Evolutionary conservation across 352 stramenopile species (phyloP), one percentile per base, ranked within the genome.

Genomic region (Pilasporangium apinafurcum): DNA sequence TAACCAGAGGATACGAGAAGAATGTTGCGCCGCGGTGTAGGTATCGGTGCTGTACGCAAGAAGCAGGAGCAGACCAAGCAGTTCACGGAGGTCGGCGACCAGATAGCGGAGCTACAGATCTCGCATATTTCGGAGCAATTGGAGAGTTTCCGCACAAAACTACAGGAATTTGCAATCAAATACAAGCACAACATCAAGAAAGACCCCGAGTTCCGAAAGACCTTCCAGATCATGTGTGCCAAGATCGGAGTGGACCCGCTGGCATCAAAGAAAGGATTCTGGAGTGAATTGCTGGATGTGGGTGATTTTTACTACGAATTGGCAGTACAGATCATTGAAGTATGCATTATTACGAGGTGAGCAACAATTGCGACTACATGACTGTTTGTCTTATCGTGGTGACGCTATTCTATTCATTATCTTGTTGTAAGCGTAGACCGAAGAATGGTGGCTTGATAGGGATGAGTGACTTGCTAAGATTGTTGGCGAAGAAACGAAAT

Each of bases 271-370:
- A 99, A 99, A 56, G 92, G 90, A 2, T 99, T 99, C 56, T 99
- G 96, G 97, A 95, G 83, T 12, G 85, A 96, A 59, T 55, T 98
- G 16, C 76, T 99, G 9, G 96, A 97, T 18, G 93, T 99, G 32
- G 96, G 96, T 9, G 95, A 99, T 48, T 99, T 99, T 61, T 99
- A 99, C 75, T 99, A 98, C 65, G 96, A 99, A 58, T 68, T 99
- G n/a, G 89, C 92, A 5, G 92, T 99, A 20, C 97, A 99, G 64
- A 98, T 99, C 51, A 96, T 98, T 28, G 95, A 99, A 57, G 86
- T 99, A 26, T 98, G 96, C 56, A 93, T 98, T 50, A 71, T 97
- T 13, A 98, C 92, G 28, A 55, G 91, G 56, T 82, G 62, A 33
- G n/a, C n/a, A n/a, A n/a, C n/a, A 41, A 34, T 18, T 24, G 1